phyloP scores from a whole-genome alignment of 2,329 filamentous ascomycete species.

The Colletotrichum eleusines region DNA sequence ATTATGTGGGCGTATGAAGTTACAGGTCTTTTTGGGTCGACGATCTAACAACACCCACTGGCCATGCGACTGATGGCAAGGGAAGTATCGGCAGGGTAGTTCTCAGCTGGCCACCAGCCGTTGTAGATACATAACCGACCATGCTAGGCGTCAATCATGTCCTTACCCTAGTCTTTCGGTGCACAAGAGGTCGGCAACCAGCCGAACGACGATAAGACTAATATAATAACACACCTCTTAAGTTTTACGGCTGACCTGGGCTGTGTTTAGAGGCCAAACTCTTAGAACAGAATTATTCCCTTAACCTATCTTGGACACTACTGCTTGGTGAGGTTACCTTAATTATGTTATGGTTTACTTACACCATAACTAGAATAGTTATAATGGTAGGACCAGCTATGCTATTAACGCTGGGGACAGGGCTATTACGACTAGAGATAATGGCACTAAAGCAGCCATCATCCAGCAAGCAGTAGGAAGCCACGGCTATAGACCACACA shows the following conservation, averaged over 20 bases:
- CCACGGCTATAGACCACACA: conserved; percentile 35
- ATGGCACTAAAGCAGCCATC: conserved; percentile 46
- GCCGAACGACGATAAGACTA: conserved; percentile 21
- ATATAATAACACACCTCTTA: conserved; percentile 7
- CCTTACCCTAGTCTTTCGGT: conserved; percentile 50
- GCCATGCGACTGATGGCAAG: conserved; percentile 21
- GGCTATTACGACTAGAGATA: conserved; percentile 45
- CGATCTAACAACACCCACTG: conserved; percentile 26
- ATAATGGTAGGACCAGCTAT: conserved; percentile 44
- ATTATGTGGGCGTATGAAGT: conserved; percentile 26
- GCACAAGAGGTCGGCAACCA: conserved; percentile 18
- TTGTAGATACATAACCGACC: conserved; percentile 35
- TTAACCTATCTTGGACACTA: conserved; percentile 40
- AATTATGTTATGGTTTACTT: conserved; percentile 40
- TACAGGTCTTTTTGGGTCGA: conserved; percentile 30
- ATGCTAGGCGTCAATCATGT: conserved; percentile 61
- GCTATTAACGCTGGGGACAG: conserved; percentile 42
- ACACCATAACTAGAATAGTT: conserved; percentile 41
- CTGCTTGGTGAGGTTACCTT: conserved; percentile 41
- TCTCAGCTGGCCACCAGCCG: conserved; percentile 14
- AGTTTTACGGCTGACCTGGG: conserved; percentile 37
- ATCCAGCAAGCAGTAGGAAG: conserved; percentile 39
- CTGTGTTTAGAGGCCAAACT: conserved; percentile 44
- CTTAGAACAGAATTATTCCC: conserved; percentile 43
- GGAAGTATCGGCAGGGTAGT: background rate